Conservation (phyloP, 129 eudicot genomes). For the Escallonia rubra region DNA sequence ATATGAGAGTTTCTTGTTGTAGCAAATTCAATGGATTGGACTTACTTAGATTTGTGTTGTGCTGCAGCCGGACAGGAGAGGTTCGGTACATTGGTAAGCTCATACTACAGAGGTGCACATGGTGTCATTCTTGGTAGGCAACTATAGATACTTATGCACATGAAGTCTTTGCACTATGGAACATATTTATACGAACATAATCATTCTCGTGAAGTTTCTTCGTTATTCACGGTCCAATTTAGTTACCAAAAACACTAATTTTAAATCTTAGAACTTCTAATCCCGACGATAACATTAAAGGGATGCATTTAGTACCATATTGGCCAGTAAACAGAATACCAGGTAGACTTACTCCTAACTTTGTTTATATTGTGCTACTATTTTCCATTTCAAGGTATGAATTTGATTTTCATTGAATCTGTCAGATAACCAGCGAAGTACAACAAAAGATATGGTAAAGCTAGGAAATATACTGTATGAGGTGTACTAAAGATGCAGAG, state of each 20-base stretch:
- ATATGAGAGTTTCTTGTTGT: too few relatives aligned
- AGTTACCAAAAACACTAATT: background rate
- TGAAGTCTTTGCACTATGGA: background rate
- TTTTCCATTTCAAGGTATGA: too few relatives aligned
- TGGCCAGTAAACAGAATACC: too few relatives aligned
- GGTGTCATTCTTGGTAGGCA: conserved; percentile 79
- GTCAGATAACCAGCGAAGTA: too few relatives aligned
- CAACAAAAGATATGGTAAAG: too few relatives aligned
- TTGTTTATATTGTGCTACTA: too few relatives aligned
- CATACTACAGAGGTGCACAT: conserved; percentile 92
- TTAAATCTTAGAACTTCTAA: background rate
- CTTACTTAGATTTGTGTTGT: background rate
- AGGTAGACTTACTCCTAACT: too few relatives aligned
- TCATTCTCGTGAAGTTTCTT: background rate
- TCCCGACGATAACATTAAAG: background rate
- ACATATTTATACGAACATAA: too few relatives aligned
- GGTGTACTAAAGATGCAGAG: too few relatives aligned
- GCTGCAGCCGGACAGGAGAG: conserved; percentile 91
- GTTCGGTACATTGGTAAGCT: conserved; percentile 70
- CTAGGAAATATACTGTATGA: too few relatives aligned
- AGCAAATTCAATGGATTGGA: background rate
- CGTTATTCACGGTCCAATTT: background rate
- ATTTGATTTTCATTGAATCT: too few relatives aligned
- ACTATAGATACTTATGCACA: background rate
- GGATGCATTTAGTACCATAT: too few relatives aligned